Evolutionary conservation across 2,329 filamentous ascomycete species (phyloP), one percentile per base, ranked within the genome.

Genomic region (Lachnellula willkommii): DNA sequence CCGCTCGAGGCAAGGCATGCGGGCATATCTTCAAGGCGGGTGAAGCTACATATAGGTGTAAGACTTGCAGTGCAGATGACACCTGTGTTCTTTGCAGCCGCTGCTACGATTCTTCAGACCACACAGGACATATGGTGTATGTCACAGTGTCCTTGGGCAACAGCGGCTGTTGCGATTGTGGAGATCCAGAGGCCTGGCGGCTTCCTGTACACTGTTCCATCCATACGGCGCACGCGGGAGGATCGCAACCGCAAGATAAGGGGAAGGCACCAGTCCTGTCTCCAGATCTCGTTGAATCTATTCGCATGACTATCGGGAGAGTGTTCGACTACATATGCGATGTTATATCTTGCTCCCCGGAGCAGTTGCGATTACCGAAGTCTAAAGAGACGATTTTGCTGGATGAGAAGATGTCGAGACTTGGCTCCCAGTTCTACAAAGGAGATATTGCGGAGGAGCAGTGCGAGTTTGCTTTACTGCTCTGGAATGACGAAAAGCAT

Each of bases 401-500:
- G 59, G 94, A 99, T 71, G 94, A 97, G 74, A 78, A 80, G 55
- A 79, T 82, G 57, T 96, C 93, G 15, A 82, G 92, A 20, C 75
- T 97, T 36, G 84, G 82, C 7, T 82, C 87, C 0, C 85, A 84
- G 48, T 92, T 91, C 72, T 94, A 92, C 77, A 81, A 62, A 36
- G 82, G 81, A 1, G 83, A 89, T 64, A 76, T 82, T 39, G 69
- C 73, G 6, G 82, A 86, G 54, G 77, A 82, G 2, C 79, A 86
- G 24, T 82, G 82, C 12, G 90, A 96, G 65, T 99, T 88, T 71
- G 88, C 89, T 5, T 75, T 99, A 46, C 77, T 96, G 15, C 77
- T 99, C 5, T 99, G 94, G 94, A 99, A 99, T 65, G 94, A 99
- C 62, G 94, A 99, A 74, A 99, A 99, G 72, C 94, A 99, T 70